phyloP scores from a whole-genome alignment of 495 filamentous ascomycete genomes.

The Parathielavia appendiculata region DNA sequence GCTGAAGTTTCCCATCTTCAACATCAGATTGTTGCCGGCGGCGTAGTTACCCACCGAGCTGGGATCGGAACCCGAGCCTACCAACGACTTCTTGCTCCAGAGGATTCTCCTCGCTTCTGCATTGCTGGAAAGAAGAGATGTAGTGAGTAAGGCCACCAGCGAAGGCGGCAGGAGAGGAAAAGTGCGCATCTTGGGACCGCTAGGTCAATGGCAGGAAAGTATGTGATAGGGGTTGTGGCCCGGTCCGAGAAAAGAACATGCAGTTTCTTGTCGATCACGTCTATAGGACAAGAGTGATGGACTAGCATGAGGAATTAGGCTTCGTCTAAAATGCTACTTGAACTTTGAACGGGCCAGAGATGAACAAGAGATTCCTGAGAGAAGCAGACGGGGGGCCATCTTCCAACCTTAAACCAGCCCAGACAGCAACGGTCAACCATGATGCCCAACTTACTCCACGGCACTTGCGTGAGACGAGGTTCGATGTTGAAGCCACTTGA shows the following conservation, averaged over 20 bases:
- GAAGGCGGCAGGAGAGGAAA: conserved; percentile 3
- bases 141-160: conserved; percentile 5
- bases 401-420: conserved; percentile 11
- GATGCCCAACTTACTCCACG: neutral
- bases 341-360: neutral
- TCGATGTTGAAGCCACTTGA: conserved; percentile 4
- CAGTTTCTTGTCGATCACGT: conserved; percentile 3
- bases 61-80: neutral
- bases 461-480: neutral
- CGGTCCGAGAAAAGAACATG: neutral
- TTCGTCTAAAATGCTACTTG: neutral
- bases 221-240: neutral
- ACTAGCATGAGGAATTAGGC: neutral
- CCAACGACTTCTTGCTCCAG: conserved; percentile 2
- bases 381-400: neutral
- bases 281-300: neutral
- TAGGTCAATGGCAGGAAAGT: neutral
- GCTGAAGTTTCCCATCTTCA: conserved; percentile 13
- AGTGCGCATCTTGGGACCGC: neutral
- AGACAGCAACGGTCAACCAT: neutral
- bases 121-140: neutral
- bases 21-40: neutral
- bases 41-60: neutral
- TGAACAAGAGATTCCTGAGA: neutral
- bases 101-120: neutral